Evolutionary conservation across 2,329 filamentous ascomycete genomes (phyloP).

Genomic region (Beauveria bassiana): DNA sequence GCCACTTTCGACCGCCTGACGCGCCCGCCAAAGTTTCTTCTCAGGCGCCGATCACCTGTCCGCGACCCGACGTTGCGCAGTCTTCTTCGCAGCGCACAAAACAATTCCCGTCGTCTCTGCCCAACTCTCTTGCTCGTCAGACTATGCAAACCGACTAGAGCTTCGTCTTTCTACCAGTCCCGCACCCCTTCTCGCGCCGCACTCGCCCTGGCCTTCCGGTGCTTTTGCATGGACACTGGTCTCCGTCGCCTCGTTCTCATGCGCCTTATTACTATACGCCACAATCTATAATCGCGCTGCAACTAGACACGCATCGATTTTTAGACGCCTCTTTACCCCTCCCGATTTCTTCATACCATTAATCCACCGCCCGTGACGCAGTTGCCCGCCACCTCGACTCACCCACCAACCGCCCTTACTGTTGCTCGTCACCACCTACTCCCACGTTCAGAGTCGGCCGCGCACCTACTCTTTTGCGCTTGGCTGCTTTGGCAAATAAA

Average conservation of each 20-base stretch:
- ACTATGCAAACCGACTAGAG: conserved; percentile 7
- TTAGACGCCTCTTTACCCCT: conserved; percentile 1
- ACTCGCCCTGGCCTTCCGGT: background rate
- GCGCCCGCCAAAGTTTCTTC: background rate
- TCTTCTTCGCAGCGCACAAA: background rate
- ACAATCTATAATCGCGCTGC: background rate
- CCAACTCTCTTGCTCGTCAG: background rate
- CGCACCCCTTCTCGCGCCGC: background rate
- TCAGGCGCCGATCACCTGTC: background rate
- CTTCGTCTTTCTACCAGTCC: background rate
- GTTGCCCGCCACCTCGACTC: background rate
- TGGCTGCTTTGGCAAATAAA: background rate
- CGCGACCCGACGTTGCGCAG: conserved; percentile 6
- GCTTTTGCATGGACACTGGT: background rate
- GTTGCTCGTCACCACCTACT: background rate
- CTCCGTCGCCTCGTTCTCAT: conserved; percentile 1
- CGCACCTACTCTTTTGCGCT: background rate
- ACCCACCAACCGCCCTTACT: background rate
- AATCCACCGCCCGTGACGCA: background rate
- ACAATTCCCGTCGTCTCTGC: background rate
- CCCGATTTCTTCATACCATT: background rate
- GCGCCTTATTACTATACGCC: conserved; percentile 2
- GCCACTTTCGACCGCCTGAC: background rate
- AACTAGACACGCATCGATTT: conserved; percentile 4
- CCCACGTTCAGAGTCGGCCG: background rate